Evolutionary conservation across 306 rosid genomes (phyloP), one percentile per base, ranked within the genome.

Genomic region (Castanea sativa): DNA sequence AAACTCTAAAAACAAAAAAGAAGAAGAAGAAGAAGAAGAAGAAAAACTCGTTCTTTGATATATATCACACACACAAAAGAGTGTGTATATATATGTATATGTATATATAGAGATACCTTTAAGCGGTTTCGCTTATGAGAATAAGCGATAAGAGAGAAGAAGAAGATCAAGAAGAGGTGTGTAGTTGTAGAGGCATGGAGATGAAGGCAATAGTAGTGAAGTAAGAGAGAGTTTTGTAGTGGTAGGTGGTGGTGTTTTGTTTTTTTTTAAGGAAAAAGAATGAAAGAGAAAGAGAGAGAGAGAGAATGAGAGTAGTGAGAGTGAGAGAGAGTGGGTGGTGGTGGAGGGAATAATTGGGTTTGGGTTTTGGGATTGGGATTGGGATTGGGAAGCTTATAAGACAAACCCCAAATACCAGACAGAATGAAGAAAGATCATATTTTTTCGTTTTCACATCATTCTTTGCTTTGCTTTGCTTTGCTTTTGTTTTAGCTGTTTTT

Each of bases 341-440:
- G 6, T 60, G 73, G 27, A 25, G 27, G 76, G 88, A 55, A 45
- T 84, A 71, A 80, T 55, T 85, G 86, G 76, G 76, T 81, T 30
- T 19, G 71, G 78, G 79, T 76, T 80, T 76, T 38, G 70, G 73
- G 55, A 41, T 38, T 13, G 43, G 15, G 78, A 60, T 25, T 73
- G 83, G 73, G 52, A 84, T 84, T 13, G 27, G 38, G 72, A 9
- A 32, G 73, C 77, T 84, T 85, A 53, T 71, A 73, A 79, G 86
- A 71, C 87, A 85, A 79, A 74, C 88, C 83, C 87, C 85, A 77
- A 76, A 85, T 61, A 73, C 69, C 76, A 81, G 92, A 87, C 95
- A 86, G 75, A 85, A 58, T 71, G 77, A 80, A 45, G 12, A 53
- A 75, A n/a, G 72, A 87, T 74, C 86, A 64, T 76, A 41, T 78